Evolutionary conservation across 768 basidiomycete genomes (phyloP).

Genomic region (Rhodotorula babjevae): DNA sequence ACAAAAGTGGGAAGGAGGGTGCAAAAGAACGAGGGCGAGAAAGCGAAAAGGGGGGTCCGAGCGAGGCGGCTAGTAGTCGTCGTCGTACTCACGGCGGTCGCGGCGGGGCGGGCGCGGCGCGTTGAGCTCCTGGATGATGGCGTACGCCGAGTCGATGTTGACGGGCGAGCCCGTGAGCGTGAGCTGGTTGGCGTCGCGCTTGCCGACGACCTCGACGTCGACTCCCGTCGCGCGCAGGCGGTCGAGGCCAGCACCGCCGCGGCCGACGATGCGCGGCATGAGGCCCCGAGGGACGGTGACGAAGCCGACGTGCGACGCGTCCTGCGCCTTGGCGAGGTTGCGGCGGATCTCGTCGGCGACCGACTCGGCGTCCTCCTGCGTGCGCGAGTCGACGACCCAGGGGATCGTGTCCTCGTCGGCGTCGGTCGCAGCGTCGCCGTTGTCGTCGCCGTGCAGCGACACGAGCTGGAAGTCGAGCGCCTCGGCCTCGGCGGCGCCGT

Average conservation of each 20-base stretch:
- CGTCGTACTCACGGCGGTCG: neutral
- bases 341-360: slow-evolving; percentile 64
- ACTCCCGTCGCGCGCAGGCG: slow-evolving; percentile 35
- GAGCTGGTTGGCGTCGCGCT: slow-evolving; percentile 38
- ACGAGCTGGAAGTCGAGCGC: slow-evolving; percentile 74
- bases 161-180: slow-evolving; percentile 38
- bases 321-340: slow-evolving; percentile 66
- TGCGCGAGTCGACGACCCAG: slow-evolving; percentile 62
- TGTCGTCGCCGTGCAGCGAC: slow-evolving; percentile 58
- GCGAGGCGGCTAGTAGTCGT: neutral
- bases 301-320: slow-evolving; percentile 75
- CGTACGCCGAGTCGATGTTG: slow-evolving; percentile 24
- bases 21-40: neutral
- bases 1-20: too few species aligned
- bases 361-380: slow-evolving; percentile 69
- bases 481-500: slow-evolving; percentile 52
- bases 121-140: slow-evolving; percentile 23
- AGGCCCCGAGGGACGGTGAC: slow-evolving; percentile 57
- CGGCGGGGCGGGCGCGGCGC: slow-evolving; percentile 21
- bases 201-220: slow-evolving; percentile 39
- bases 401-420: slow-evolving; percentile 29
- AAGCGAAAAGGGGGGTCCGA: neutral
- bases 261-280: slow-evolving; percentile 40
- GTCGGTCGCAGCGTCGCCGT: slow-evolving; percentile 1
- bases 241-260: slow-evolving; percentile 40